These are phyloP conservation scores for Hemerocallis citrina DNA, from an alignment of 106 monocot genomes.

Conservation along the genomic window DNA sequence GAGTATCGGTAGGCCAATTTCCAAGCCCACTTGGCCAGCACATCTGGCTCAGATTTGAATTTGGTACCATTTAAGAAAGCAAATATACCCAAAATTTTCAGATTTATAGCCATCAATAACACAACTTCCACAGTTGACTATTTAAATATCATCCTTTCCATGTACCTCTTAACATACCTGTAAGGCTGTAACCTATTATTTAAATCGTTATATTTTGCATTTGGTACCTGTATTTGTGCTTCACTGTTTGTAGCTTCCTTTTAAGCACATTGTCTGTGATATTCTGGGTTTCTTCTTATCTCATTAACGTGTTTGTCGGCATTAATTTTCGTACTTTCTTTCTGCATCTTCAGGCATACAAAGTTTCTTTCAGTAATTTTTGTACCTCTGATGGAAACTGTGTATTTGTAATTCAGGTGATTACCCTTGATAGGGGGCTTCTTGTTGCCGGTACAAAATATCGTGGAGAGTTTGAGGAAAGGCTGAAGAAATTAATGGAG, in stretches of 20 bases:
- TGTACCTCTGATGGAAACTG: background rate
- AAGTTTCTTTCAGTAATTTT: background rate
- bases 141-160: too few relatives aligned
- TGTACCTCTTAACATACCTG: too few relatives aligned
- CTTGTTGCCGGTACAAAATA: conserved; percentile 33
- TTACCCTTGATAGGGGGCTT: conserved; percentile 29
- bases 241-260: background rate
- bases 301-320: background rate
- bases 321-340: background rate
- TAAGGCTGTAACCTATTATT: too few relatives aligned
- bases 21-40: too few relatives aligned
- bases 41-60: too few relatives aligned
- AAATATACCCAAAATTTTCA: too few relatives aligned
- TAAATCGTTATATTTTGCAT: too few relatives aligned
- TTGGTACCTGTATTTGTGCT: background rate
- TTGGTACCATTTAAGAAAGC: too few relatives aligned
- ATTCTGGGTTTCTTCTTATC: background rate
- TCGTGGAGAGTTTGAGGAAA: conserved; percentile 33
- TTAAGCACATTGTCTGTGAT: background rate
- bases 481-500: conserved; percentile 27
- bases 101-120: too few relatives aligned
- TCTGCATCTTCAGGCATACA: background rate
- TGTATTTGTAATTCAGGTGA: conserved; percentile 10
- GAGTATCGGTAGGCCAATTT: too few relatives aligned
- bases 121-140: too few relatives aligned